Evolutionary conservation across 768 basidiomycete genomes (phyloP), one percentile per base, ranked within the genome.

Genomic region (Boletus edulis): DNA sequence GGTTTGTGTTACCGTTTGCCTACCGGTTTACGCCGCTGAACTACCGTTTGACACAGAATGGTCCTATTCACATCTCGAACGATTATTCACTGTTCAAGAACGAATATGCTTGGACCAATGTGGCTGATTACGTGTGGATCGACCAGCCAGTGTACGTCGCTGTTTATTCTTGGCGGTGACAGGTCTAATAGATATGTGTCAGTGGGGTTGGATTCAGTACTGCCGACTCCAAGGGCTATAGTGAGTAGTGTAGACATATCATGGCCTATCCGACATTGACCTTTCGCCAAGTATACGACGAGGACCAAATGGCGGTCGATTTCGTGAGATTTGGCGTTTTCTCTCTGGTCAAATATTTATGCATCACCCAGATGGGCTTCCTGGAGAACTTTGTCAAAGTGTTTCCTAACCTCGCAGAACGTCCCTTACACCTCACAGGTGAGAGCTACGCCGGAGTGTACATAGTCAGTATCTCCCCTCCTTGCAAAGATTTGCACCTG

Each of bases 391-490:
- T 89, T 4, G 84, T 89, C 63, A 84, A 84, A 60, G 83, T 89
- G 11, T 91, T 91, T 69, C 89, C 89, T 17, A 76, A 77, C 61
- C 75, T 90, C 22, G 80, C 81, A 14, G 81, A 73, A 1, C 81
- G 89, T 29, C 89, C 89, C 15, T 76, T 90, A 35, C 73, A 85
- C 67, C 64, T 91, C 37, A 82, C 81, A 0, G 89, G 89, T 6
- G 89, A 90, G 69, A 87, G 85, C 62, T 90, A 89, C 67, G 82
- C 89, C 14, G 89, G 89, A 29, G 78, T 78, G 55, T 89, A 86
- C 61, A 88, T 89, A 50, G 82, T 83, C 55, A 61, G 82, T 64
- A 20, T 34, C 20, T 12, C 35, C n/a, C 39, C 35, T 29, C n/a
- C 18, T 37, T 3, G 15, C 47, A 29, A 22, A 35, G 27, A 35